phyloP scores from a whole-genome alignment of 176 grass and related monocot genomes.

The Bothriochloa decipiens region DNA sequence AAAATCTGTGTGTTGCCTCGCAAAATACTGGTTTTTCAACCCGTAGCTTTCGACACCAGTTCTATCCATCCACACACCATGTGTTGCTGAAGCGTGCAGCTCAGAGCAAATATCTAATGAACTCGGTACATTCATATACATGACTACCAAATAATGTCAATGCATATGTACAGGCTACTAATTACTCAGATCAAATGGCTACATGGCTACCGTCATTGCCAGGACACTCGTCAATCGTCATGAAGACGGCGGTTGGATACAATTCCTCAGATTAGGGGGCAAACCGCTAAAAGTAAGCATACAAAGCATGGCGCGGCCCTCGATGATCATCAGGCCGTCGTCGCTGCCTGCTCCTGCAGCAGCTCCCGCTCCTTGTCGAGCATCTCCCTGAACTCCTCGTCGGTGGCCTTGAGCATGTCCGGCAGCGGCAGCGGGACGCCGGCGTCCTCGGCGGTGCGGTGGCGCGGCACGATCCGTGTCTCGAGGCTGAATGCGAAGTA shows the following conservation, averaged over 20 bases:
- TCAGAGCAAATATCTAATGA: background rate
- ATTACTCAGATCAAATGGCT: background rate
- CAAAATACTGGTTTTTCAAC: no score
- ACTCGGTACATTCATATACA: background rate
- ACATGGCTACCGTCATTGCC: background rate
- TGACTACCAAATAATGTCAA: background rate
- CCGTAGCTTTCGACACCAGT: no score
- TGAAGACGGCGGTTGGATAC: background rate
- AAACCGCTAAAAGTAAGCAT: background rate
- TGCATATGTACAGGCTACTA: slow-evolving; percentile 41
- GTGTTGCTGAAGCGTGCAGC: background rate
- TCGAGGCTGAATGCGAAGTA: slow-evolving; percentile 81
- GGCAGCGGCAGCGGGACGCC: slow-evolving; percentile 58
- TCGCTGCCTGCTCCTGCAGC: background rate
- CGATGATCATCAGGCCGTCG: background rate
- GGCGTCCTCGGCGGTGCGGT: slow-evolving; percentile 46
- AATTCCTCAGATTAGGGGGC: background rate
- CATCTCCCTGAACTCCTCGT: slow-evolving; percentile 71
- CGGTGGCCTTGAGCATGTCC: slow-evolving; percentile 69
- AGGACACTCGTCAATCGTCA: background rate
- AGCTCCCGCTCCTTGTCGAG: slow-evolving; percentile 22
- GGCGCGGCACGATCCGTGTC: slow-evolving; percentile 67
- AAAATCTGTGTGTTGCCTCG: no score
- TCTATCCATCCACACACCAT: no score
- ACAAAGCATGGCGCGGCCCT: background rate